Evolutionary conservation across 768 basidiomycete genomes (phyloP).

Genomic region (Gautieria morchelliformis): DNA sequence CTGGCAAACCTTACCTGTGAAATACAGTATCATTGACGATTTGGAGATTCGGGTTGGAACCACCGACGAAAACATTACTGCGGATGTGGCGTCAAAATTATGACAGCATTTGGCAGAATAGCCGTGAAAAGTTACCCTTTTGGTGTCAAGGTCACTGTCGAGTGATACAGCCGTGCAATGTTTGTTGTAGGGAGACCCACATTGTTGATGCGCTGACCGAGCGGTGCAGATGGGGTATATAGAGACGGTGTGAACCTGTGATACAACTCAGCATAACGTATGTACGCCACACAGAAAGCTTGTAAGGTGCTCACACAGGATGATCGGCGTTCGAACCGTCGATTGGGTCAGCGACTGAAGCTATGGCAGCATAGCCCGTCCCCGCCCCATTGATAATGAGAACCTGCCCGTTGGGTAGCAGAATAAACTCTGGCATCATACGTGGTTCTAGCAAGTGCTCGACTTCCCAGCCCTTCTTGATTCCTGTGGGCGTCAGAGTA

Average conservation of each 20-base stretch:
- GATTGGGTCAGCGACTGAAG: constrained; percentile 45
- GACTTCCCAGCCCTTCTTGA: constrained; percentile 24
- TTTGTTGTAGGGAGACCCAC: constrained; percentile 22
- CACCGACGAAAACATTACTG: not conserved
- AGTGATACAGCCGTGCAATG: constrained; percentile 25
- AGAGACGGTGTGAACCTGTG: constrained; percentile 16
- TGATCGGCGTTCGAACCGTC: constrained; percentile 43
- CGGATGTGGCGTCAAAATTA: too few species aligned
- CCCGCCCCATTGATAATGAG: too few species aligned
- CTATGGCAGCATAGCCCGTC: constrained; percentile 41
- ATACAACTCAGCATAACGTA: not conserved
- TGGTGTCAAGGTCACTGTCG: too few species aligned
- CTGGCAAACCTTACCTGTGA: not conserved
- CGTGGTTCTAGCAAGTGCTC: constrained; percentile 24
- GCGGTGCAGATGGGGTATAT: constrained; percentile 23
- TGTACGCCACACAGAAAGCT: not conserved
- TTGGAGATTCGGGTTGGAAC: not conserved
- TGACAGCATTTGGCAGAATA: too few species aligned
- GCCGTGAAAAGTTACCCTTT: too few species aligned
- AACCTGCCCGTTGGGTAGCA: too few species aligned
- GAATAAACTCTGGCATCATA: too few species aligned
- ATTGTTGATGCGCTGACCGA: too few species aligned
- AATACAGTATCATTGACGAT: not conserved
- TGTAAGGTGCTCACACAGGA: too few species aligned
- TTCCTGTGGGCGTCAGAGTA: too few species aligned